Conservation (phyloP, 306 rosid species). For the Castanospermum australe region DNA sequence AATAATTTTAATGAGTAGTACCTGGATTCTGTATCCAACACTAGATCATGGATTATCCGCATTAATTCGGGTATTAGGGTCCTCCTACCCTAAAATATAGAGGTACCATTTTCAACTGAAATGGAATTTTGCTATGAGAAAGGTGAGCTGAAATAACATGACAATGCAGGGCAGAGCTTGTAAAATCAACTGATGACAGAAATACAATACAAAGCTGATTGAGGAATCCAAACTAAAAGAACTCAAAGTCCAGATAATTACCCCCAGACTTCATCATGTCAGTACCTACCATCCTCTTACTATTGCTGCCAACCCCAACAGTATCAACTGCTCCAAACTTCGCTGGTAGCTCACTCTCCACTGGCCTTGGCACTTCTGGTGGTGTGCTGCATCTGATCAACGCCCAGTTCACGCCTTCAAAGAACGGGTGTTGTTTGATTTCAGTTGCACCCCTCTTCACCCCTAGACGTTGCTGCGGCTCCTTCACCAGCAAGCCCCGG, state of each 20-base stretch:
- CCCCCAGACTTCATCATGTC: conserved; percentile 79
- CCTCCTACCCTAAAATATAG: conserved; percentile 19
- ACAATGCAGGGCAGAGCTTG: conserved; percentile 28
- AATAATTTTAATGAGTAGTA: conserved; percentile 16
- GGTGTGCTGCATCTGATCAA: conserved; percentile 90
- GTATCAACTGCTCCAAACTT: conserved; percentile 64
- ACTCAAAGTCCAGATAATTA: conserved; percentile 93
- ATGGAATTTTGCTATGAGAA: conserved; percentile 31
- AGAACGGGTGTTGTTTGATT: conserved; percentile 94
- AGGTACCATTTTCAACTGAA: conserved; percentile 33
- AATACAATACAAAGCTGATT: conserved; percentile 41
- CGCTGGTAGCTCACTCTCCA: conserved; percentile 57
- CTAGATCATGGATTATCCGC: conserved; percentile 22
- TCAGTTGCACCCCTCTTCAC: conserved; percentile 93
- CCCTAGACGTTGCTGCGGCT: conserved; percentile 87
- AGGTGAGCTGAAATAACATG: conserved; percentile 35
- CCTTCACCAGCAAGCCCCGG: conserved; percentile 82
- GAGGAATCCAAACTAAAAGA: conserved; percentile 65
- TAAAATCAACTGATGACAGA: conserved; percentile 26
- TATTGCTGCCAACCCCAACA: conserved; percentile 53
- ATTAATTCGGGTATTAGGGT: conserved; percentile 16
- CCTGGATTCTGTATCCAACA: conserved; percentile 7
- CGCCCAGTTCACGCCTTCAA: conserved; percentile 95
- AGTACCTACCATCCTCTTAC: conserved; percentile 69
- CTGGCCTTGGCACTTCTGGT: conserved; percentile 87